Evolutionary conservation across 345 rosid genomes (phyloP).

Genomic region (Gossypium herbaceum): DNA sequence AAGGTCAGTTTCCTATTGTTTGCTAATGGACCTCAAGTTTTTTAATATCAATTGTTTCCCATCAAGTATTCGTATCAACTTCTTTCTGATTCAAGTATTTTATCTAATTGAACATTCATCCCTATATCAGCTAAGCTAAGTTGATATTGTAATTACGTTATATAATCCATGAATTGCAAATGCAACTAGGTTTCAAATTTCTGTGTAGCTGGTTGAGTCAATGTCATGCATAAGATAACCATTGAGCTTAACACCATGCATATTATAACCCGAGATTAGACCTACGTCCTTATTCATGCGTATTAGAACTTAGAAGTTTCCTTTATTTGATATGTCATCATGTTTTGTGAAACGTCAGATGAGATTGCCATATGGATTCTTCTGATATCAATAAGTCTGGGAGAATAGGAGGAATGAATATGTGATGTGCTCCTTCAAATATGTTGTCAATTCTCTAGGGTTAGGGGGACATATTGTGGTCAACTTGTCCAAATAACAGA

Average conservation of each 20-base stretch:
- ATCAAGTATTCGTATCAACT: not conserved
- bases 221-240: not conserved
- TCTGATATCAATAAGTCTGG: not conserved
- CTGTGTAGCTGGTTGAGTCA: not conserved
- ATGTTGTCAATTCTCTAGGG: not conserved
- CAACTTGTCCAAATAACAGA: not conserved
- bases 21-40: slow-evolving; percentile 3
- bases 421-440: not conserved
- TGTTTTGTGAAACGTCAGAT: not conserved
- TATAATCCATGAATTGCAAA: slow-evolving; percentile 11
- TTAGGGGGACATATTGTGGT: not conserved
- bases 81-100: slow-evolving; percentile 2
- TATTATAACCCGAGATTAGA: not conserved
- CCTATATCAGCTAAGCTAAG: not conserved
- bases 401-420: not conserved
- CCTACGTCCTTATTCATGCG: not conserved
- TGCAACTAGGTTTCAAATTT: not conserved
- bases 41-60: slow-evolving; percentile 2
- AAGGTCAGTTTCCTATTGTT: slow-evolving; percentile 46
- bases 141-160: not conserved
- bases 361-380: not conserved
- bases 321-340: not conserved
- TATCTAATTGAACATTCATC: not conserved
- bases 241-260: not conserved
- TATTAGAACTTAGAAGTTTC: not conserved